Evolutionary conservation across 2,329 filamentous ascomycete genomes (phyloP), one percentile per base, ranked within the genome.

Genomic region (Fonsecaea pedrosoi): DNA sequence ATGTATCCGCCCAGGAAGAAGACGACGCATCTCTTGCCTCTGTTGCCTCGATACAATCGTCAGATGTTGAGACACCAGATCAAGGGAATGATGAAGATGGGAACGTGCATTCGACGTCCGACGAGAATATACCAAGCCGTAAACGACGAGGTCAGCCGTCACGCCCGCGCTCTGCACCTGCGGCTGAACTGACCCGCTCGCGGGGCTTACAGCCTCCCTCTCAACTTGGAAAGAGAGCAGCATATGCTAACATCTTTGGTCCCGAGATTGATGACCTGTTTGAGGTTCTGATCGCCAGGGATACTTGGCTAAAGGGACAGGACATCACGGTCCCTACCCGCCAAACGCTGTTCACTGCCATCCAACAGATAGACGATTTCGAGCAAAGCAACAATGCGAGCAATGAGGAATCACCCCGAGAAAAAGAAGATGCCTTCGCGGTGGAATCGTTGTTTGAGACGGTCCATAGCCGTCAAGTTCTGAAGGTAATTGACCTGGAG

Each of bases 251-350:
- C 60, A 78, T 83, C 1, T 87, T 85, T 75, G 86, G 86, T 4
- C 79, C 82, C 2, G 80, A 79, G 32, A 73, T 79, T 13, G 79
- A 82, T 18, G 85, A 87, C 66, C 72, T 85, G n/a, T 75, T 78
- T 18, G 79, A 82, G 9, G 75, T 84, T 4, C 65, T 85, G 6
- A 77, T 79, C 69, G 80, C 82, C 15, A 79, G 83, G 61, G 82
- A 85, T 62, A 78, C 79, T 56, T 89, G 86, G 86, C 73, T 73
- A 35, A 77, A 77, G 0, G 66, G 62, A 3, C 69, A 78, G 9
- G 82, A 87, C 67, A 78, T 81, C 10, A 82, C 82, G 2, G 78
- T 88, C 50, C 87, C 86, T 3, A 82, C 78, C 63, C 80, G 82
- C 9, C 72, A 73, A 45, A 77, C 76, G 15, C 69, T 82, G 21